These are phyloP conservation scores for Rhododendron vialii DNA, from an alignment of 148 eudicot species.

Conservation along the genomic window DNA sequence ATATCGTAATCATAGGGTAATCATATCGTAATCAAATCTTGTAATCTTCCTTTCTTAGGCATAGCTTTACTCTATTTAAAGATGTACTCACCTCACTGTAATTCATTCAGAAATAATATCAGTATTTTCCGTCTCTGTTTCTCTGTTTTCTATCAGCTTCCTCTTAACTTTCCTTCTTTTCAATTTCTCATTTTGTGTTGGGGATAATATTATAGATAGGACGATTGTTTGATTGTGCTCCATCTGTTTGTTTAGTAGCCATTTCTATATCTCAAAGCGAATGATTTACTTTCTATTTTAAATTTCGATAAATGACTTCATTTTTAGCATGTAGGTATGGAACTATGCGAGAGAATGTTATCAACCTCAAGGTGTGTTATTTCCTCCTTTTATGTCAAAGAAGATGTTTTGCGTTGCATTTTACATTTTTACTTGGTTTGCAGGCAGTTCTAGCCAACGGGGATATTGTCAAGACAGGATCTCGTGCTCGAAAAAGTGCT, in stretches of 20 bases:
- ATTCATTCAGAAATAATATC: too few relatives aligned
- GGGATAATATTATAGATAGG: background rate
- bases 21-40: too few relatives aligned
- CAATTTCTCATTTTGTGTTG: background rate
- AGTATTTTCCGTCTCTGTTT: too few relatives aligned
- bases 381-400: slow-evolving; percentile 9
- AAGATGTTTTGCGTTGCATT: background rate
- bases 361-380: slow-evolving; percentile 71
- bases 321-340: slow-evolving; percentile 83
- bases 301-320: slow-evolving; percentile 19
- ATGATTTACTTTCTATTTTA: background rate
- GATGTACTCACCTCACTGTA: too few relatives aligned
- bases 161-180: background rate
- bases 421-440: slow-evolving; percentile 8
- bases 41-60: too few relatives aligned
- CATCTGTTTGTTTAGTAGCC: background rate
- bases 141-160: too few relatives aligned
- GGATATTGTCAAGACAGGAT: slow-evolving; percentile 84
- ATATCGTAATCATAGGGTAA: too few relatives aligned
- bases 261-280: background rate
- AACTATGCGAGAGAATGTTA: slow-evolving; percentile 98
- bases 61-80: too few relatives aligned
- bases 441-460: slow-evolving; percentile 90
- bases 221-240: background rate
- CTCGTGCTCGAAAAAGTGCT: slow-evolving; percentile 97